Base-by-base conservation (phyloP, 179 eudicot species). In the Spinacia oleracea region DNA sequence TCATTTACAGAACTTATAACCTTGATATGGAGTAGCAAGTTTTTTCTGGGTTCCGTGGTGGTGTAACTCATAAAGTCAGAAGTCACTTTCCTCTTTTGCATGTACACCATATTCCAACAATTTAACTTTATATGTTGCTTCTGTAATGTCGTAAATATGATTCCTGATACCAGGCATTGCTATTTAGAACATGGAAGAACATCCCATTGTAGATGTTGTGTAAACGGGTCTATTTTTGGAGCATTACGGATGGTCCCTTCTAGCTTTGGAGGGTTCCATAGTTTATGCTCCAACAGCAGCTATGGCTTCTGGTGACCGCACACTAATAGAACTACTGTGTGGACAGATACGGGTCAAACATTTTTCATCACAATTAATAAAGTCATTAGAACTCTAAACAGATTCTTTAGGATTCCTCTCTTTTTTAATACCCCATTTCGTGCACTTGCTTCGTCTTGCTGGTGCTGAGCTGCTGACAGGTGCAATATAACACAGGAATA, bases 301-400 rank as follows among this genome's bases (percentile, higher is more conserved):
- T 18, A 25, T 83, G 88, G 77, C 86, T 85, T 85, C 88, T 85
- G 86, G 80, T 85, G 86, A 85, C 88, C 77, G 80, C 84, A 72
- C 88, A 75, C 84, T 78, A 85, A 66, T 80, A 85, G 88, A 80
- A 64, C 85, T 82, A 83, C 84, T 80, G 88, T 83, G 88, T 80
- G 88, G 88, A 85, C 85, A 83, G 88, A 85, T 85, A 85, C 84
- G 88, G 86, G 60, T 71, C 74, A 71, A 50, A 71, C 60, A 71
- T 70, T 23, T 23, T 70, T 2, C 53, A 1, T 38, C 16, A 70
- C 27, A 25, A 29, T 48, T 31, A 45, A 23, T 72, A 7, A 31
- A 18, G 29, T 31, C 63, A 31, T 27, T 32, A 55, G n/a, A 53
- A 20, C 18, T 72, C 45, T 32, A 51, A 16, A 20, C 20, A 3